Conservation (phyloP, 805 yeast genomes). For the Myxozyma monticola region DNA sequence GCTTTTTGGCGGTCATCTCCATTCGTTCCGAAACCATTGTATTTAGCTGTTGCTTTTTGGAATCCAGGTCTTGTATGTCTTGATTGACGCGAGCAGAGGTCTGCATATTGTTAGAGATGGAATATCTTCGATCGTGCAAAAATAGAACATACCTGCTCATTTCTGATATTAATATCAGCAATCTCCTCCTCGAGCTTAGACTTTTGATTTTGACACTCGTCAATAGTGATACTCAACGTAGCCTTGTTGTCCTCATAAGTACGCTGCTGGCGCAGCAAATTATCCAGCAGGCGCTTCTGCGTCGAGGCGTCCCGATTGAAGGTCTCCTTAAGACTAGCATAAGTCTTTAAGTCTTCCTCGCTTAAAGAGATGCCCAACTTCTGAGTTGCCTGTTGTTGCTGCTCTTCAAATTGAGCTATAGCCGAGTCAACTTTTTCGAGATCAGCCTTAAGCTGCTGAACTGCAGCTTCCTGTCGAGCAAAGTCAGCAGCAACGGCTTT, state of each 20-base stretch:
- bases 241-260: conserved; percentile 32
- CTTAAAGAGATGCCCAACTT: conserved; percentile 45
- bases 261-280: conserved; percentile 31
- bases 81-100: conserved; percentile 30
- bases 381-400: conserved; percentile 38
- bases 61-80: conserved; percentile 31
- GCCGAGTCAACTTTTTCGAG: conserved; percentile 49
- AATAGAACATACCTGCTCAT: conserved; percentile 38
- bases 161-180: conserved; percentile 42
- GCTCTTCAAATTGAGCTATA: conserved; percentile 42
- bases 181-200: conserved; percentile 37
- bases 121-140: neutral
- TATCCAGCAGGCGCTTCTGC: conserved; percentile 32
- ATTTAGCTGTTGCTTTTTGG: conserved; percentile 31
- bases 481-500: conserved; percentile 57
- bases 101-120: conserved; percentile 1
- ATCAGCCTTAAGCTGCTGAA: conserved; percentile 48
- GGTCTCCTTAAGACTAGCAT: conserved; percentile 56
- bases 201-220: conserved; percentile 21
- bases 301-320: conserved; percentile 40
- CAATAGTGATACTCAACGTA: conserved; percentile 24
- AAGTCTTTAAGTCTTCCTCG: conserved; percentile 55
- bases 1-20: conserved; percentile 45
- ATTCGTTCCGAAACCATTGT: conserved; percentile 26
- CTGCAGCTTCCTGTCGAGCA: conserved; percentile 49